Conservation (phyloP, 2,329 filamentous ascomycete genomes). For the Penicillium sp. region DNA sequence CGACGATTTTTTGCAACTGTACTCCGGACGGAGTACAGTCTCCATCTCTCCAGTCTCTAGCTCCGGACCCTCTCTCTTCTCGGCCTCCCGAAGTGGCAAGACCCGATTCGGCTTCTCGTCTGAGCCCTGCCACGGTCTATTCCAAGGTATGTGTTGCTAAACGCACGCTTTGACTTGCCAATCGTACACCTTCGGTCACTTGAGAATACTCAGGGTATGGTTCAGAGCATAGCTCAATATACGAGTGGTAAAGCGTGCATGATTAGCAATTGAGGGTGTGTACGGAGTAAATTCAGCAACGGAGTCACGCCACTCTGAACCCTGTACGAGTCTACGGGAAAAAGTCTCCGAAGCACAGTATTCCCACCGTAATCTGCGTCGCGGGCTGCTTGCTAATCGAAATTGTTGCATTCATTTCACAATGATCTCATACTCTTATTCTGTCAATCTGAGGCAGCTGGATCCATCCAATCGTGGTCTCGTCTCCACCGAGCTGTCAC, state of each 20-base stretch:
- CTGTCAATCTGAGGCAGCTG: neutral
- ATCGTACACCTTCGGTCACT: no score
- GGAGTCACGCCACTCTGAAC: no score
- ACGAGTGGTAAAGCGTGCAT: no score
- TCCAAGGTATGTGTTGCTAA: no score
- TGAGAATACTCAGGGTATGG: no score
- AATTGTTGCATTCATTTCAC: neutral
- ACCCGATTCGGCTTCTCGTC: constrained; percentile 6
- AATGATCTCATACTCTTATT: neutral
- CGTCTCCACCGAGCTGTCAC: neutral
- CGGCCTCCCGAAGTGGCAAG: constrained; percentile 17
- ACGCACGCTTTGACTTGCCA: no score
- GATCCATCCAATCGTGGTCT: neutral
- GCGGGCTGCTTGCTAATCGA: constrained; percentile 16
- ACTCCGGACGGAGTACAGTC: neutral
- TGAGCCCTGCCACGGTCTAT: neutral
- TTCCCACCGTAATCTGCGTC: neutral
- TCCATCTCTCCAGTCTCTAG: no score
- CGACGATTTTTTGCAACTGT: constrained; percentile 42
- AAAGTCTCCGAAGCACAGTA: constrained; percentile 13
- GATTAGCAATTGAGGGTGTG: no score
- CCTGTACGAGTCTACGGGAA: neutral
- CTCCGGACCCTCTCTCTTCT: constrained; percentile 7
- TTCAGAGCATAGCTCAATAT: no score
- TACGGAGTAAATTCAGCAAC: no score